Evolutionary conservation across 163 green algal species (phyloP).

Genomic region (Volvox carteri): DNA sequence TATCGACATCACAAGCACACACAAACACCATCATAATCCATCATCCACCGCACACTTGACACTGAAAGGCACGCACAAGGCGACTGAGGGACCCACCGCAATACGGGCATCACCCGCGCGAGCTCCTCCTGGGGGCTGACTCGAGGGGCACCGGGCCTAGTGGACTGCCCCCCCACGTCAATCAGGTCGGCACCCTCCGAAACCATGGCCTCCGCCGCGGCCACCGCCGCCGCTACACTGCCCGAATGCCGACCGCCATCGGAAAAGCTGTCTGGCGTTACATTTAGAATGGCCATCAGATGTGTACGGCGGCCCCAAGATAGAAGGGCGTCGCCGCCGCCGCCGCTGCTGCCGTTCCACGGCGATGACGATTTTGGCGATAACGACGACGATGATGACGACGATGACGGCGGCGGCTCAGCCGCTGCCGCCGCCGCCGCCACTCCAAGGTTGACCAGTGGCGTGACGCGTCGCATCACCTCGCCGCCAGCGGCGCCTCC

Average conservation of each 20-base stretch:
- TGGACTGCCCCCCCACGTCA: conserved; percentile 95
- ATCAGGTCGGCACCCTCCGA: conserved; percentile 90
- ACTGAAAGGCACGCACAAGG: too few relatives aligned
- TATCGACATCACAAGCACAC: too few relatives aligned
- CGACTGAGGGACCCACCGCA: conserved; percentile 73
- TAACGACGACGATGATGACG: too few relatives aligned
- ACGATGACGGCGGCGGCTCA: too few relatives aligned
- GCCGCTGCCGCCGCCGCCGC: too few relatives aligned
- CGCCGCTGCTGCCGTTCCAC: conserved; percentile 29
- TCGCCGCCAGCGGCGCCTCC: conserved; percentile 26
- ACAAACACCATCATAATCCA: too few relatives aligned
- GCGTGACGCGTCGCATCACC: conserved; percentile 54
- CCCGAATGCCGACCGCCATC: conserved; percentile 77
- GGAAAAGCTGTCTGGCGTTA: conserved; percentile 95
- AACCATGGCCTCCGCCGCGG: conserved; percentile 29
- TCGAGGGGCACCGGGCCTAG: conserved; percentile 77
- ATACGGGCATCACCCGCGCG: conserved; percentile 79
- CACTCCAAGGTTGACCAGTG: conserved; percentile 41
- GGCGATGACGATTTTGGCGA: too few relatives aligned
- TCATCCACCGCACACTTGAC: too few relatives aligned
- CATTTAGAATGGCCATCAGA: conserved; percentile 98
- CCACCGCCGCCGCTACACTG: conserved; percentile 31
- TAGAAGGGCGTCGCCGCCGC: conserved; percentile 51
- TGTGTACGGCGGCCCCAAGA: conserved; percentile 68
- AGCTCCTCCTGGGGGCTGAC: conserved; percentile 81